Evolutionary conservation across 2,329 filamentous ascomycete genomes (phyloP), one percentile per base, ranked within the genome.

Genomic region (Calonectria naviculata): DNA sequence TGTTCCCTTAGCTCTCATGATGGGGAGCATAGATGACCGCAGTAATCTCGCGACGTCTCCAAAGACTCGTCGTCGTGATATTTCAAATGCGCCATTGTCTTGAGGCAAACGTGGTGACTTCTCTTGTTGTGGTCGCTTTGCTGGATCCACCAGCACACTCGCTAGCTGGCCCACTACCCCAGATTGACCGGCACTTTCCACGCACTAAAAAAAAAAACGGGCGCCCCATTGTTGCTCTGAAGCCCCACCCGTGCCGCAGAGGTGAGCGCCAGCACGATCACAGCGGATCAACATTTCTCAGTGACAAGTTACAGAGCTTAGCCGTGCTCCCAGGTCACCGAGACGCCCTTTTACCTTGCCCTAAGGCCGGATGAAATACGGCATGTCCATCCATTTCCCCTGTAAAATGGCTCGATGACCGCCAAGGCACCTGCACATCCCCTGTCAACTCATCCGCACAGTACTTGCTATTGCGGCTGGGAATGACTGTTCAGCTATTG

Each of bases 121-220:
- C 10, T 56, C 19, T 36, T 38, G 9, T 31, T 26, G 31, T 26
- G 31, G 31, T 56, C 28, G 52, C 52, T 58, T 58, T 34, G 31
- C 31, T 38, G 52, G 52, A 58, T 58, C 52, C 52, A 58, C 52
- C 52, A 58, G 26, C 52, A 17, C 8, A 21, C 31, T 58, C 52
- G 24, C 52, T 58, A 58, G 52, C 21, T n/a, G 52, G 52, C 52
- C 52, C 52, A 58, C 52, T 58, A 58, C 52, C 52, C 52, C 52
- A 58, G 52, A 58, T 58, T 58, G 52, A 38, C 52, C 52, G 52
- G 52, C 52, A 58, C 52, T 58, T 58, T 58, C 52, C 52, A 58
- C 52, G 52, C 52, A 58, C 52, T 58, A 58, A 58, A 58, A 58
- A 38, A 58, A 38, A 58, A 38, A 24, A 58, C 52, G 52, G 52